Base-by-base conservation (phyloP, 495 filamentous ascomycete genomes). In the Amorphotheca resinae region DNA sequence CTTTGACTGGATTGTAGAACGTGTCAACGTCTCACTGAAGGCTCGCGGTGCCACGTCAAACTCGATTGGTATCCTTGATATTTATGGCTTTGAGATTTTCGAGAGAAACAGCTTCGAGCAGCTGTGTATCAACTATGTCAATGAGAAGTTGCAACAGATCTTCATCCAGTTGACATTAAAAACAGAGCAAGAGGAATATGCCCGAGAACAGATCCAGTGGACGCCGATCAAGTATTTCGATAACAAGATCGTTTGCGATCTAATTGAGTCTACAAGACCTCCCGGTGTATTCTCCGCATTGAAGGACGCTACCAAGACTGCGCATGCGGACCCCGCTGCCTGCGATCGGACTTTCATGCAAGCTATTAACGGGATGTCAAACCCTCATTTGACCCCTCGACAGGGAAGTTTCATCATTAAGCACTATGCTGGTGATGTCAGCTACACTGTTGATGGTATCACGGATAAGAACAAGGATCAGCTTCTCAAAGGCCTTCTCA, bases 381-480 rank as follows among this genome's bases (percentile, higher is more conserved):
- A 99, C 57, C 77, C 83, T 11, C 87, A 96, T 57, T 86, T 99
- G 45, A 86, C 91, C 42, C 82, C 79, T 38, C 78, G 93, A 6
- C 89, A 95, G 61, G 89, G 89, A 28, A 87, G 87, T 52, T 99
- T 99, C 63, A 86, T 99, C 48, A 80, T 99, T 63, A 99, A 95
- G 66, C 93, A 99, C 60, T 99, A 99, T 54, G 93, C 93, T 41
- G 93, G 93, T 63, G 93, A 99, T 64, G 93, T 99, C 47, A 83
- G 76, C 54, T 99, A 99, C 62, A 82, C 83, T 12, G 76, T 99
- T 20, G 83, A 91, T 30, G 93, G 93, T 41, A 99, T 99, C 74
- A 99, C 93, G 2, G 93, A 99, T 57, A 99, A 96, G 70, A 99
- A 96, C 71, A 99, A 96, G 70, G 93, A 99, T 54, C 86, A 91